Base-by-base conservation (phyloP, 345 rosid species). In the Camelina laxa region DNA sequence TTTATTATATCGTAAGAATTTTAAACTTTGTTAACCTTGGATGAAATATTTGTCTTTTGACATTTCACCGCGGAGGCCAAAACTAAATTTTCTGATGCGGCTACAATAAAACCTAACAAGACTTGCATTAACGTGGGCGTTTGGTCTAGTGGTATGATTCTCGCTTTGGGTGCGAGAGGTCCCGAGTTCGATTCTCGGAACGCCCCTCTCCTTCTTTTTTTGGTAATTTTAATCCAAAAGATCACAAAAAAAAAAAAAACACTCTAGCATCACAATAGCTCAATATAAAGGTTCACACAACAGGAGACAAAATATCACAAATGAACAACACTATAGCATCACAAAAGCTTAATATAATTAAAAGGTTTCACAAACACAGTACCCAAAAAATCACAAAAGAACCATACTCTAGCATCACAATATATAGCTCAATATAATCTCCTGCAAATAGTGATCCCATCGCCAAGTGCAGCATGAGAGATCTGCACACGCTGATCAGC, bases 81-180 rank as follows among this genome's bases (percentile, higher is more conserved):
- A 24, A 57, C 62, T 11, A 4, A 41, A 41, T 41, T 4, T 1
- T 12, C 4, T 13, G 6, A 4, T 13, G 0, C 0, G 0, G 0
- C n/a, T 27, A 1, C 4, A 12, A 11, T 0, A 11, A 39, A 41
- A 0, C 0, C 6, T 41, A 39, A 4, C 45, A 27, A 27, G 5
- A 1, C 0, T 4, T 27, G 30, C 4, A 4, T 4, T 1, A 33
- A 33, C 0, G 36, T 33, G 36, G 36, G 36, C 88, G 85, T 85
- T 88, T 87, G 86, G 92, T 88, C 85, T 87, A 90, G 91, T 88
- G 90, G 94, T 82, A 87, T 82, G 88, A 88, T 88, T 86, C 92
- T 90, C 75, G 90, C 91, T 93, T 88, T 84, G 89, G 92, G 92
- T 86, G 91, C 84, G 84, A 91, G 92, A 87, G 88, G 91, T 91